Evolutionary conservation across 106 monocot species (phyloP).

Genomic region (Allium cepa): DNA sequence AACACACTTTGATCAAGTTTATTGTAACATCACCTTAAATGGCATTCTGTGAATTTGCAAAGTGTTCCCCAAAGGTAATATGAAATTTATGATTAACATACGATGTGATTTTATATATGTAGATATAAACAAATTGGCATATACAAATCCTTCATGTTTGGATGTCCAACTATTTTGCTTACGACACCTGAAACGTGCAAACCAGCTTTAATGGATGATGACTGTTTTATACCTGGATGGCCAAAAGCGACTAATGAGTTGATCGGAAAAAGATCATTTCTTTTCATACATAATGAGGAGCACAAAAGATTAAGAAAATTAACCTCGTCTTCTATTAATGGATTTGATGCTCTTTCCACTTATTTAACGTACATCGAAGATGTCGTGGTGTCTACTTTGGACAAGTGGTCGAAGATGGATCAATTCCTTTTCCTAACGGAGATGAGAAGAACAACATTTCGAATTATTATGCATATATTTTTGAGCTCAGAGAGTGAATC

Average conservation of each 20-base stretch:
- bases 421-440: slow-evolving; percentile 82
- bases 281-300: slow-evolving; percentile 59
- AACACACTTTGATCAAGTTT: not conserved
- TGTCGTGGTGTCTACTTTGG: slow-evolving; percentile 32
- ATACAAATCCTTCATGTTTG: slow-evolving; percentile 91
- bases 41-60: not conserved
- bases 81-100: not conserved
- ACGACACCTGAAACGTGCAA: slow-evolving; percentile 73
- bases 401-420: slow-evolving; percentile 59
- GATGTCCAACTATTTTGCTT: slow-evolving; percentile 70
- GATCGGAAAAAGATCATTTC: slow-evolving; percentile 74
- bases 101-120: slow-evolving; percentile 5
- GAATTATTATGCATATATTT: slow-evolving; percentile 89
- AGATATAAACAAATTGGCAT: slow-evolving; percentile 63
- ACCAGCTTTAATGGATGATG: slow-evolving; percentile 80
- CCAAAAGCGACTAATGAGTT: slow-evolving; percentile 64
- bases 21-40: not conserved
- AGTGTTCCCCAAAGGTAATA: not conserved
- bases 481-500: slow-evolving; percentile 40
- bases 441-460: slow-evolving; percentile 69
- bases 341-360: slow-evolving; percentile 61
- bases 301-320: slow-evolving; percentile 62
- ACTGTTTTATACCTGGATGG: slow-evolving; percentile 74
- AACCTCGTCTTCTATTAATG: slow-evolving; percentile 72
- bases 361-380: slow-evolving; percentile 77